A percentile compares a stretch with the other conserved stretches of the same genome.
Conservation (phyloP, 305 asterid genomes). For the Solanum hybrid region DNA sequence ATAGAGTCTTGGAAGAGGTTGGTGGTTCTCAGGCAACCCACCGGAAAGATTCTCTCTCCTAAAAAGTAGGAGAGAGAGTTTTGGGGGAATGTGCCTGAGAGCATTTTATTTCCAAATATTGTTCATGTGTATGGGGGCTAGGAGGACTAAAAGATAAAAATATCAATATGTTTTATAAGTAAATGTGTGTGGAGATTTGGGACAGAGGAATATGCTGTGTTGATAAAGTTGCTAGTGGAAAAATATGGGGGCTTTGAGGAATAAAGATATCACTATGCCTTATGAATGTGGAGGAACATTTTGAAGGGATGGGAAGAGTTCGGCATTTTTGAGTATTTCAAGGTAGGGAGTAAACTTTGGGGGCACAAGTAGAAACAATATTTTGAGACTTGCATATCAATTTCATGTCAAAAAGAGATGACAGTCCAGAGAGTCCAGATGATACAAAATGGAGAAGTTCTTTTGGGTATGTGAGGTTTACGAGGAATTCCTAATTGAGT, state of each 20-base stretch:
- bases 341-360: background rate
- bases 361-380: background rate
- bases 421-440: background rate
- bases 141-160: background rate
- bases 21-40: background rate
- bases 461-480: background rate
- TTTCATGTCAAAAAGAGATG: background rate
- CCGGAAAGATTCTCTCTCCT: background rate
- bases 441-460: background rate
- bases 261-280: background rate
- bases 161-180: background rate
- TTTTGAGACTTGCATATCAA: background rate
- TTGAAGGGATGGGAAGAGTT: background rate
- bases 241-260: background rate
- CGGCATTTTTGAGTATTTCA: background rate
- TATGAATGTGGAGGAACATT: background rate
- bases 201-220: background rate
- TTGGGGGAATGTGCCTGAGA: background rate
- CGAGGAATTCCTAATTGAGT: background rate
- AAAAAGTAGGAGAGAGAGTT: background rate
- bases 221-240: background rate
- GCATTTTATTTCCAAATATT: background rate
- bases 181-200: background rate
- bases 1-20: background rate
- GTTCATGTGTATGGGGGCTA: background rate